phyloP scores from a whole-genome alignment of 306 rosid species.

The Urtica urens region DNA sequence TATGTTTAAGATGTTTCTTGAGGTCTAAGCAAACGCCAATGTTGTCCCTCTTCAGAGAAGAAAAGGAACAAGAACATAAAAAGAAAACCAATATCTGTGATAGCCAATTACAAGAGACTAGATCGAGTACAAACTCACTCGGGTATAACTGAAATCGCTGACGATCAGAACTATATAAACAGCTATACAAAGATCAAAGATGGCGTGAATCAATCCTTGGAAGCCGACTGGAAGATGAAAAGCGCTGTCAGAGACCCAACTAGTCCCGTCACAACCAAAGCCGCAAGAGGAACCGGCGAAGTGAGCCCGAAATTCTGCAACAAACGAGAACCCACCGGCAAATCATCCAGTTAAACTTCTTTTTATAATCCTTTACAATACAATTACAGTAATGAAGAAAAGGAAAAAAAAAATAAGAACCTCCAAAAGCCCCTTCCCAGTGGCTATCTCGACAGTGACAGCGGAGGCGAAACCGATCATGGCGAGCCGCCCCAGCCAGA shows the following conservation, averaged over 20 bases:
- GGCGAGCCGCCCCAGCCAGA: conserved; percentile 80
- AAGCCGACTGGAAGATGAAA: conserved; percentile 90
- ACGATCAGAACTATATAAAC: conserved; percentile 15
- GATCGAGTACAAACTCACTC: conserved; percentile 6
- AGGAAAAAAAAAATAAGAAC: conserved; percentile 23
- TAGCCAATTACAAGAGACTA: not conserved
- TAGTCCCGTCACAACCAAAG: conserved; percentile 73
- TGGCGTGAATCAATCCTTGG: conserved; percentile 39
- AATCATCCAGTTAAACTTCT: not conserved
- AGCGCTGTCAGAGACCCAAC: conserved; percentile 76
- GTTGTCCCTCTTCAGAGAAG: conserved; percentile 1
- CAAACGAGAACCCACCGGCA: not conserved
- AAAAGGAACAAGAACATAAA: conserved; percentile 17
- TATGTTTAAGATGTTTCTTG: conserved; percentile 14
- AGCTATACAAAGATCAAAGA: conserved; percentile 24
- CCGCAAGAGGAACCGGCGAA: conserved; percentile 64
- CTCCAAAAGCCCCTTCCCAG: conserved; percentile 92
- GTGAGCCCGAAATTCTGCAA: conserved; percentile 80
- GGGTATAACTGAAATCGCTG: conserved; percentile 5
- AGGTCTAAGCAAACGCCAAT: conserved; percentile 17
- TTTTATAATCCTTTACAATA: not conserved
- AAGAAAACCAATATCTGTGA: not conserved
- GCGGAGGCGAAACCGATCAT: conserved; percentile 88
- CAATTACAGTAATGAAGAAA: too few relatives aligned
- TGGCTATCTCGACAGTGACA: conserved; percentile 57